Conservation (phyloP, 257 asterid genomes). For the Parsonsia alboflavescens region DNA sequence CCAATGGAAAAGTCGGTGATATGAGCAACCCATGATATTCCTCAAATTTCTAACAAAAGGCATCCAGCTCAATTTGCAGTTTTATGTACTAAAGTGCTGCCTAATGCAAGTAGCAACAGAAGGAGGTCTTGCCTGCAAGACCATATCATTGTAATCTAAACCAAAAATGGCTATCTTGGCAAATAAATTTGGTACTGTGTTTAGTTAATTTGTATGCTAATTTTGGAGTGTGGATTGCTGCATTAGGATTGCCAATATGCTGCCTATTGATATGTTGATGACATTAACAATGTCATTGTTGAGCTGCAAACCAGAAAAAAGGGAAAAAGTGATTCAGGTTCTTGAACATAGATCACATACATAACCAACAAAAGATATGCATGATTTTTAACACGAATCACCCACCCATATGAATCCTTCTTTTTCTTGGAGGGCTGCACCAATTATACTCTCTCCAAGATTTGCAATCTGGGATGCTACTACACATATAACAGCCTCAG, state of each 20-base stretch:
- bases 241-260: slow-evolving; percentile 71
- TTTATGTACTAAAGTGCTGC: neutral
- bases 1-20: neutral
- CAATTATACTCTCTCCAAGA: slow-evolving; percentile 88
- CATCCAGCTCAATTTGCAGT: neutral
- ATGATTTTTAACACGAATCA: neutral
- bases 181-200: neutral
- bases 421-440: slow-evolving; percentile 62
- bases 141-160: slow-evolving; percentile 2
- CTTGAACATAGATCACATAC: neutral
- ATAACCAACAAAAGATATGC: neutral
- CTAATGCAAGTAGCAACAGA: neutral
- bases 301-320: slow-evolving; percentile 38
- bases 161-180: slow-evolving; percentile 1
- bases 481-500: slow-evolving; percentile 58
- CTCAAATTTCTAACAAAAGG: neutral
- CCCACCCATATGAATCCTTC: slow-evolving; percentile 57
- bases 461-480: slow-evolving; percentile 96
- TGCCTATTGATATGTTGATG: slow-evolving; percentile 78
- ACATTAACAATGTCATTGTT: slow-evolving; percentile 82
- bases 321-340: neutral
- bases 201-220: neutral
- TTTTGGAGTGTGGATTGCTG: slow-evolving; percentile 44
- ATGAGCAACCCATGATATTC: neutral
- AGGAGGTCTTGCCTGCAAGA: neutral